Percentiles rank a stretch among this genome's conserved stretches.
These are phyloP conservation scores for Teratosphaeria pseudoeucalypti DNA, from an alignment of 2,329 filamentous ascomycete species.

Conservation along the genomic window DNA sequence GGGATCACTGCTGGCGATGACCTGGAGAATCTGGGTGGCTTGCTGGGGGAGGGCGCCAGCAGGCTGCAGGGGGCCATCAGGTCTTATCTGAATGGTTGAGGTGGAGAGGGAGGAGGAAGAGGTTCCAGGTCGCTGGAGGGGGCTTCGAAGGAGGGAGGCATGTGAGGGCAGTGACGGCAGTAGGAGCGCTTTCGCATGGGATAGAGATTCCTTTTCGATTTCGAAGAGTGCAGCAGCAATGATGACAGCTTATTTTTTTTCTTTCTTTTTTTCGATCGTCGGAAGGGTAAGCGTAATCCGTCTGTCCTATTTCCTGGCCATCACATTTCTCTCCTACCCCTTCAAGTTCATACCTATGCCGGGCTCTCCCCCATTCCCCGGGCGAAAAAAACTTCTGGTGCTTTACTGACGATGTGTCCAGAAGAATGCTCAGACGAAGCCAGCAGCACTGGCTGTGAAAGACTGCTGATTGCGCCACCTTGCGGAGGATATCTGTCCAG, in stretches of 20 bases:
- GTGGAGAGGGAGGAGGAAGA: not conserved
- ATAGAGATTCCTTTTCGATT: not conserved
- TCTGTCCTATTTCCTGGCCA: too few species aligned
- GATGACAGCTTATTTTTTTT: not conserved
- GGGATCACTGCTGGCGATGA: constrained; percentile 94
- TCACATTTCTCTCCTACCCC: too few species aligned
- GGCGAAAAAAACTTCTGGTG: too few species aligned
- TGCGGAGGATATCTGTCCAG: too few species aligned
- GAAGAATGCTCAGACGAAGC: too few species aligned
- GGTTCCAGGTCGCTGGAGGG: not conserved
- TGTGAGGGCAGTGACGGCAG: not conserved
- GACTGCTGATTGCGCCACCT: too few species aligned
- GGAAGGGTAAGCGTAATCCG: too few species aligned
- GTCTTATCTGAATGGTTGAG: constrained; percentile 25
- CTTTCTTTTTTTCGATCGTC: too few species aligned
- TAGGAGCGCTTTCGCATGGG: not conserved
- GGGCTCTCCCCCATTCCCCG: too few species aligned
- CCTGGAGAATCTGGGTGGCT: constrained; percentile 74
- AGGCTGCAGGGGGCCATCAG: constrained; percentile 60
- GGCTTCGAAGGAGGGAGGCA: not conserved
- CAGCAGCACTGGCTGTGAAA: too few species aligned
- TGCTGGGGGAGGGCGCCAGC: constrained; percentile 75
- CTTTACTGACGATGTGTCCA: too few species aligned
- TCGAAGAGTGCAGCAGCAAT: not conserved
- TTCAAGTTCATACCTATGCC: too few species aligned